These are phyloP conservation scores for Yarrowia keelungensis DNA, from an alignment of 805 yeast species.

Conservation along the genomic window DNA sequence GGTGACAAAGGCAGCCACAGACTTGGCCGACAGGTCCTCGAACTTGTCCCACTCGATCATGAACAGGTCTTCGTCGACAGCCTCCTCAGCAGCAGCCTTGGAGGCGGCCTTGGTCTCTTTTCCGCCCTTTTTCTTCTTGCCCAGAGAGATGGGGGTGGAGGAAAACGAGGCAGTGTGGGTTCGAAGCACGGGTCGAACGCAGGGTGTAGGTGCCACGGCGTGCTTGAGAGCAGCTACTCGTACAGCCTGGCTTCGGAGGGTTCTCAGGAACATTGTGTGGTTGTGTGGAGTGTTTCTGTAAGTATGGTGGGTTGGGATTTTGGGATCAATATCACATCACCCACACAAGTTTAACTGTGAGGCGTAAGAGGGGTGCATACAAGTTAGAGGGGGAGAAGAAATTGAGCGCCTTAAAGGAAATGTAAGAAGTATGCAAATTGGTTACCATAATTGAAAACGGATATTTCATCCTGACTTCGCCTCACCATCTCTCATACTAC, in stretches of 20 bases:
- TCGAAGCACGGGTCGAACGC: conserved; percentile 18
- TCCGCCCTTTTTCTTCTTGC: conserved; percentile 37
- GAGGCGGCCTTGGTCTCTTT: conserved; percentile 36
- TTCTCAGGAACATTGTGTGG: conserved; percentile 18
- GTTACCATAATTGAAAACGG: too few relatives aligned
- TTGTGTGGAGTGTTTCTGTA: neutral
- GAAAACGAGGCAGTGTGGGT: conserved; percentile 25
- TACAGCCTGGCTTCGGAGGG: conserved; percentile 11
- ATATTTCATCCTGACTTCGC: too few relatives aligned
- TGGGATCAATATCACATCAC: too few relatives aligned
- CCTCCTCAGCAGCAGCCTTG: conserved; percentile 37
- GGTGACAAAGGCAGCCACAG: conserved; percentile 61
- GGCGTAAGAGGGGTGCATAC: too few relatives aligned
- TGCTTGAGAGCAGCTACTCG: neutral
- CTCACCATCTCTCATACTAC: too few relatives aligned
- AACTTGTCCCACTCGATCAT: conserved; percentile 50
- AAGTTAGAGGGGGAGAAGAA: too few relatives aligned
- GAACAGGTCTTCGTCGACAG: conserved; percentile 41
- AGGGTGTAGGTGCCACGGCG: neutral
- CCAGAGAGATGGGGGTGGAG: conserved; percentile 3
- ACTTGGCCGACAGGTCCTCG: conserved; percentile 55
- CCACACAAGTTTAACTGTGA: too few relatives aligned
- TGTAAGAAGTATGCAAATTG: too few relatives aligned
- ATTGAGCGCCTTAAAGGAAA: too few relatives aligned
- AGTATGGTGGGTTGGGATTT: too few relatives aligned